Percentiles rank a stretch among this genome's conserved stretches.
Conservation (phyloP, 2,329 filamentous ascomycete species). For the Magnaporthiopsis rhizophila region DNA sequence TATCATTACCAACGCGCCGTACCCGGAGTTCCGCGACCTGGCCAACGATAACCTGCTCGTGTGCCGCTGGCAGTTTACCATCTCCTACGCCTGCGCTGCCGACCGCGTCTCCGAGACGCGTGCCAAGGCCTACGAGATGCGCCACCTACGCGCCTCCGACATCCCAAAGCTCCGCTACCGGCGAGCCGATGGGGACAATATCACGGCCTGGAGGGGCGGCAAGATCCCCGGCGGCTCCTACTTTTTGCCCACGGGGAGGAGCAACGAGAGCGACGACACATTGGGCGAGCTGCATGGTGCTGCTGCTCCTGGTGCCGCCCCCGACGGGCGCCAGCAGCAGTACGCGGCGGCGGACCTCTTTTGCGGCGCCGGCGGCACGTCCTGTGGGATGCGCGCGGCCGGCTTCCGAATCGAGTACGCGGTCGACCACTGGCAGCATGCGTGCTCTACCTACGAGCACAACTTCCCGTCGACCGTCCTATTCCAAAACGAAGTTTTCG, state of each 20-base stretch:
- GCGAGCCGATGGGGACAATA: conserved; percentile 21
- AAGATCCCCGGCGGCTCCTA: conserved; percentile 31
- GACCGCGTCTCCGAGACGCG: conserved; percentile 25
- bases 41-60: conserved; percentile 29
- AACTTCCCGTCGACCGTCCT: conserved; percentile 51
- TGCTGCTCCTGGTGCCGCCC: background rate
- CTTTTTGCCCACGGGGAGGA: conserved; percentile 15
- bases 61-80: conserved; percentile 41
- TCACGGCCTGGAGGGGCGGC: conserved; percentile 29
- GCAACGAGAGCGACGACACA: conserved; percentile 11
- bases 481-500: conserved; percentile 35
- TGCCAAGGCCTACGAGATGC: conserved; percentile 27
- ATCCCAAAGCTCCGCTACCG: conserved; percentile 17
- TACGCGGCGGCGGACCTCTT: conserved; percentile 68
- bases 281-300: conserved; percentile 19
- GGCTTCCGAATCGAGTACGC: conserved; percentile 54
- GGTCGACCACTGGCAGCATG: conserved; percentile 53
- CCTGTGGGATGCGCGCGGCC: conserved; percentile 49
- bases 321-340: conserved; percentile 29
- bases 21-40: conserved; percentile 21
- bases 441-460: conserved; percentile 45
- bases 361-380: conserved; percentile 65
- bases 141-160: conserved; percentile 24
- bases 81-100: conserved; percentile 21
- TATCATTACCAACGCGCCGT: conserved; percentile 46